These are phyloP conservation scores for Lentinula lateritia DNA, from an alignment of 768 basidiomycete genomes.

Conservation along the genomic window DNA sequence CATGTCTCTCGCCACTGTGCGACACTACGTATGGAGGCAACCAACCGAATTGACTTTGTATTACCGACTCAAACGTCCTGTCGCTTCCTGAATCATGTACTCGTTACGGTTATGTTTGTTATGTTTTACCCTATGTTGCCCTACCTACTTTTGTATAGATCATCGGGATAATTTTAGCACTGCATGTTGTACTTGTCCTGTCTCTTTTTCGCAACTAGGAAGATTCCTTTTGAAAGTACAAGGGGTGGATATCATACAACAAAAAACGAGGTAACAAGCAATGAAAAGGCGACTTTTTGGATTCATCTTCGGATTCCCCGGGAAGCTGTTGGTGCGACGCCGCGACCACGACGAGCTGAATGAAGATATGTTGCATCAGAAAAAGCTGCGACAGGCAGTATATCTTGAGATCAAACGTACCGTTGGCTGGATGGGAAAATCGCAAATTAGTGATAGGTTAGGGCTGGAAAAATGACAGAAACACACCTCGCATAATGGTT, in stretches of 20 bases:
- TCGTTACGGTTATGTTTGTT: neutral
- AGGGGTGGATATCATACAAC: constrained; percentile 3
- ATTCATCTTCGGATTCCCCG: constrained; percentile 78
- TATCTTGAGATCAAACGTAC: constrained; percentile 30
- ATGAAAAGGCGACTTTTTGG: neutral
- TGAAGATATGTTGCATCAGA: constrained; percentile 15
- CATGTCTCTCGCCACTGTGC: constrained; percentile 87
- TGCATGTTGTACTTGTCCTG: neutral
- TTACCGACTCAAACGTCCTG: constrained; percentile 48
- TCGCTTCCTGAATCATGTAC: neutral
- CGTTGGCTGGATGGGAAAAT: constrained; percentile 56
- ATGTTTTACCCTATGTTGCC: neutral
- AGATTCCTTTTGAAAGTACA: neutral
- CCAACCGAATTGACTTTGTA: constrained; percentile 68
- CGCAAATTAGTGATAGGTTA: constrained; percentile 7
- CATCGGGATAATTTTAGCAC: constrained; percentile 1
- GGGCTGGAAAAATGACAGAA: neutral
- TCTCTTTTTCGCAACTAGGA: neutral
- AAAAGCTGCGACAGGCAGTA: neutral
- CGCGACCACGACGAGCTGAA: constrained; percentile 82
- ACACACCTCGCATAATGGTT: constrained; percentile 94
- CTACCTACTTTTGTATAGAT: neutral
- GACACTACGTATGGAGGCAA: constrained; percentile 86
- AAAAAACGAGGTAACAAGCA: neutral
- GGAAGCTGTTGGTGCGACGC: constrained; percentile 60